A percentile compares a stretch with the other conserved stretches of the same genome.
phyloP scores from a whole-genome alignment of 352 stramenopile species.

The Phytopythium helicoides region DNA sequence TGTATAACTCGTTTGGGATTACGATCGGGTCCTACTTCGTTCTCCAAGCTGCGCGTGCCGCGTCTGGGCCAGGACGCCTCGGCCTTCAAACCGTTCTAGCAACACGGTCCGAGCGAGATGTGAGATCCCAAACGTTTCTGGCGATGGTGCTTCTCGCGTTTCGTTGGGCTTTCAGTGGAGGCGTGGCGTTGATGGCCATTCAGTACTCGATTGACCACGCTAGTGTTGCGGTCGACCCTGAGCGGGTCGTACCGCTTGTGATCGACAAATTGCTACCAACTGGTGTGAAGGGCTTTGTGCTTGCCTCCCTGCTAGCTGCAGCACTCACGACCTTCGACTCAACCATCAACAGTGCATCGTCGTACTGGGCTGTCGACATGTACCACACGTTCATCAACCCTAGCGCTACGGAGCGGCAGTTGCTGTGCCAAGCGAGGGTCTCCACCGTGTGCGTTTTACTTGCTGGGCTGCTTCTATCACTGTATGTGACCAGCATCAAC shows the following conservation, averaged over 20 bases:
- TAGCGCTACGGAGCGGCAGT: constrained; percentile 41
- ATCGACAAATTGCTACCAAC: constrained; percentile 70
- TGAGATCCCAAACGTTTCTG: constrained; percentile 75
- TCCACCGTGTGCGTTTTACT: constrained; percentile 63
- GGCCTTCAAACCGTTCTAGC: constrained; percentile 70
- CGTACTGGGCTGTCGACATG: constrained; percentile 81
- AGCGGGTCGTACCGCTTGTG: constrained; percentile 70
- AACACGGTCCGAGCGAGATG: constrained; percentile 76
- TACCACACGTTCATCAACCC: constrained; percentile 70
- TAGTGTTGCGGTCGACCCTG: constrained; percentile 49
- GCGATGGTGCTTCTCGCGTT: constrained; percentile 71
- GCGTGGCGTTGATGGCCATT: constrained; percentile 66
- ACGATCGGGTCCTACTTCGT: constrained; percentile 58
- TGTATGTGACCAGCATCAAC: constrained; percentile 74
- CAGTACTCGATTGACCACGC: constrained; percentile 53
- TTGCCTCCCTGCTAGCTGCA: constrained; percentile 66
- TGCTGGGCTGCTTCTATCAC: constrained; percentile 50
- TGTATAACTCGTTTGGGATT: constrained; percentile 72
- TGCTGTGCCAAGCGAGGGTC: constrained; percentile 64
- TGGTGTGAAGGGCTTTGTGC: constrained; percentile 60
- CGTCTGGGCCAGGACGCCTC: constrained; percentile 61
- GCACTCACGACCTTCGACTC: constrained; percentile 80
- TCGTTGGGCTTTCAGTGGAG: constrained; percentile 71
- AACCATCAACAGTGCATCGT: constrained; percentile 72
- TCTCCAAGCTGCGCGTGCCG: constrained; percentile 64